Base-by-base conservation (phyloP, 208 protist genomes). In the Trypanosomatidae sp. region DNA sequence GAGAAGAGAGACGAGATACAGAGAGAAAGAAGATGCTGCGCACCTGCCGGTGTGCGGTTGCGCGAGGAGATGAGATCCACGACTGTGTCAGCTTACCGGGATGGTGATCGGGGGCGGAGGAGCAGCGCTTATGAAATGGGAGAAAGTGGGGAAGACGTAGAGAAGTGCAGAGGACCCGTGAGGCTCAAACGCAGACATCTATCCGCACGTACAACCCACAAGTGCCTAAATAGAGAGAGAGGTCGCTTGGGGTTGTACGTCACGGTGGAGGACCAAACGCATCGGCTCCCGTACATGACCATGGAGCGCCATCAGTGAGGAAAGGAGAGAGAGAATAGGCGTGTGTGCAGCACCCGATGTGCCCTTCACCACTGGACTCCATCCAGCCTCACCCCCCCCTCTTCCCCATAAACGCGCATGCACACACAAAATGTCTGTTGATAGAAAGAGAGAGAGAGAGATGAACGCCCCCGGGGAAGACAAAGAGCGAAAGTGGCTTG, bases 71-170 rank as follows among this genome's bases (percentile, higher is more conserved):
- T 4, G 25, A 28, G 53, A 6, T 30, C 25, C 53, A 59, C 22
- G 53, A 33, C 25, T 28, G 53, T 33, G 22, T 22, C 28, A 3
- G 22, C 25, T 17, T 17, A 25, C 33, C 25, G 6, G 2, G 17
- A 10, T 59, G 12, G 25, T 33, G 25, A 33, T 39, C 44, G 13
- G 62, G 59, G 62, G 62, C 10, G 65, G 28, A 64, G 25, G 33
- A 73, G 62, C 36, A 60, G 52, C 39, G 53, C 36, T 36, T 59
- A 17, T 33, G 25, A 59, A 25, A 33, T 33, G 10, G 25, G 53
- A 44, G 70, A 70, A 72, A 74, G 60, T 53, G 73, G 28, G 66
- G 56, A 56, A 74, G 55, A 73, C 2, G 44, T 49, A 81, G 41
- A 74, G 69, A 71, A 59, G 50, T 30, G 33, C 43, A 78, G 46